These are phyloP conservation scores for Tremella fuciformis DNA, from an alignment of 768 basidiomycete species.

Conservation along the genomic window DNA sequence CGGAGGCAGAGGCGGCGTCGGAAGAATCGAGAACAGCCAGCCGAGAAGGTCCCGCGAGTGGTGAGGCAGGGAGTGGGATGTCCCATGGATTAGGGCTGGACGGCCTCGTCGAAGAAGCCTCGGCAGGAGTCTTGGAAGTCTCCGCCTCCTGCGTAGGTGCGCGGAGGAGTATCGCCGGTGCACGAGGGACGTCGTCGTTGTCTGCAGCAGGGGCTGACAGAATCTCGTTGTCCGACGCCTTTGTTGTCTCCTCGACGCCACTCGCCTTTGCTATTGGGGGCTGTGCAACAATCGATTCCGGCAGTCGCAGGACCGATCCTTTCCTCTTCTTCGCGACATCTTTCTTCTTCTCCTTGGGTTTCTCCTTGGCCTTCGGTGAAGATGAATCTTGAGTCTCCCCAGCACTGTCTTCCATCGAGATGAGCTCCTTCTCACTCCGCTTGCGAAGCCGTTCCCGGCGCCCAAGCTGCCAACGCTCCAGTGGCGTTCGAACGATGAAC, in stretches of 20 bases:
- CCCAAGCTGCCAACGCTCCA: constrained; percentile 16
- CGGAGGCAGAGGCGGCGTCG: constrained; percentile 1
- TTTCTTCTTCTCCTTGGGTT: constrained; percentile 8
- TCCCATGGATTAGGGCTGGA: constrained; percentile 17
- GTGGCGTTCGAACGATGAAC: constrained; percentile 35
- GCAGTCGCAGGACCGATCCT: constrained; percentile 12
- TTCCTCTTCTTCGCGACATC: constrained; percentile 14
- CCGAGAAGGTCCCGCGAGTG: constrained; percentile 29
- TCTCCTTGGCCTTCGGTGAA: constrained; percentile 5
- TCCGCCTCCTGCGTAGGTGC: constrained; percentile 7
- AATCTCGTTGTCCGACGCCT: not conserved
- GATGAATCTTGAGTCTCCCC: not conserved
- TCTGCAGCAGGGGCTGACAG: not conserved
- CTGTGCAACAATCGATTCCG: constrained; percentile 19
- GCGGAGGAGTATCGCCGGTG: not conserved
- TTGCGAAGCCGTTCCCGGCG: constrained; percentile 18
- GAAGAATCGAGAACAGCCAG: constrained; percentile 1
- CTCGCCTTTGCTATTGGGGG: not conserved
- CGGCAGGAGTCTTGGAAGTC: constrained; percentile 11
- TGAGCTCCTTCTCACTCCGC: not conserved
- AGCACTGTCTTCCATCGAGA: constrained; percentile 6
- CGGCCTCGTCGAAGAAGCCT: constrained; percentile 2
- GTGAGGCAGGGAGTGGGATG: constrained; percentile 33
- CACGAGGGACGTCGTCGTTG: too few species aligned
- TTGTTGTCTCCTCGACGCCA: not conserved